phyloP scores from a whole-genome alignment of 495 filamentous ascomycete genomes.

The Xeromyces bisporus region DNA sequence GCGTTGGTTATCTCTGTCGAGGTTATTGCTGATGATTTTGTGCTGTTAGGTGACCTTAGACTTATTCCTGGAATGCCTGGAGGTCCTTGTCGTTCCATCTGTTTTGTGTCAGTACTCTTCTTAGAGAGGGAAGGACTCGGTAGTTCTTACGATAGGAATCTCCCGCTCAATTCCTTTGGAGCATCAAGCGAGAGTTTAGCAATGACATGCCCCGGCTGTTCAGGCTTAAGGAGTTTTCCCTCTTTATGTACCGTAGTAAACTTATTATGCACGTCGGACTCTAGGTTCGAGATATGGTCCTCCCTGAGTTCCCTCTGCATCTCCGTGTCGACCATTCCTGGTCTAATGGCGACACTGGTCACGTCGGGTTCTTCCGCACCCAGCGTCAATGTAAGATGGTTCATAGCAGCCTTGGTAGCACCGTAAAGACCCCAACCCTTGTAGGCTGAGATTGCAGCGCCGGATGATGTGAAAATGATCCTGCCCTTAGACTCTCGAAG shows the following conservation, averaged over 20 bases:
- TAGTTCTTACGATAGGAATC: conserved; percentile 48
- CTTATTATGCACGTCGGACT: conserved; percentile 43
- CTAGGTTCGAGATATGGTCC: conserved; percentile 46
- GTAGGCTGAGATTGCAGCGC: conserved; percentile 52
- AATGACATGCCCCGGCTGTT: conserved; percentile 76
- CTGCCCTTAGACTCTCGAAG: conserved; percentile 52
- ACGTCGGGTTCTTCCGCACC: conserved; percentile 67
- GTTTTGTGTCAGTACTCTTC: conserved; percentile 21
- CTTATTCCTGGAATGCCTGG: conserved; percentile 38
- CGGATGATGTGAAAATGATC: conserved; percentile 61
- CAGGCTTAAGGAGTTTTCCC: conserved; percentile 59
- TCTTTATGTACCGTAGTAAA: conserved; percentile 50
- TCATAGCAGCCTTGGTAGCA: conserved; percentile 74
- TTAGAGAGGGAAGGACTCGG: background rate
- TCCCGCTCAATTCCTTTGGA: conserved; percentile 50
- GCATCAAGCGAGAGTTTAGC: conserved; percentile 53
- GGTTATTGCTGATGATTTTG: conserved; percentile 6
- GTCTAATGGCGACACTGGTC: conserved; percentile 52
- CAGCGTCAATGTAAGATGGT: conserved; percentile 58
- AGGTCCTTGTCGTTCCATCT: conserved; percentile 61
- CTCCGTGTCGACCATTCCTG: conserved; percentile 78
- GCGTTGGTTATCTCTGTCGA: conserved; percentile 20
- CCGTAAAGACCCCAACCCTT: conserved; percentile 67
- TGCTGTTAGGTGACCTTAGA: too few species aligned
- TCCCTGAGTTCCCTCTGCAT: conserved; percentile 81